Conservation (phyloP, 768 basidiomycete genomes). For the Russula earlei region DNA sequence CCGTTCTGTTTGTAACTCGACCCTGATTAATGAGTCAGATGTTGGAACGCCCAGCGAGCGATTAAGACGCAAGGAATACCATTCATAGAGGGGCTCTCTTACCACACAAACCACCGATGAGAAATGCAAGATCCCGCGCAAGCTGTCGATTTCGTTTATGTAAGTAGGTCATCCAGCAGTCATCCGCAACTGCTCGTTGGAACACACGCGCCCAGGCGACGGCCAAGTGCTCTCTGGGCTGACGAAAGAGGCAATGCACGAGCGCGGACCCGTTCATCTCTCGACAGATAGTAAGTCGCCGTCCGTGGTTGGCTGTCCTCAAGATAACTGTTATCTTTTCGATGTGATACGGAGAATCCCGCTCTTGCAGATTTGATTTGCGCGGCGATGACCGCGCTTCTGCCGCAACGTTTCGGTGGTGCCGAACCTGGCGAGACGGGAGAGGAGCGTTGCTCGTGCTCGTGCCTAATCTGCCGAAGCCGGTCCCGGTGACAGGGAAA, state of each 20-base stretch:
- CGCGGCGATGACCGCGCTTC: conserved; percentile 5
- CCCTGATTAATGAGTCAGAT: background rate
- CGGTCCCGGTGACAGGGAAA: background rate
- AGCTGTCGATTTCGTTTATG: too few species aligned
- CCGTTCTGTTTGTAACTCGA: background rate
- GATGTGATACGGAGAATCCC: background rate
- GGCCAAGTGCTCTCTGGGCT: background rate
- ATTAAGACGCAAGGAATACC: background rate
- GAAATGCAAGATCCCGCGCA: background rate
- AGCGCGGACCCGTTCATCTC: background rate
- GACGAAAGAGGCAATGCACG: background rate
- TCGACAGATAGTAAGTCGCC: conserved; percentile 1
- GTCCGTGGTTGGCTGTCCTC: background rate
- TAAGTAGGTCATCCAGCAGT: background rate
- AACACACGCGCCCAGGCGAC: background rate
- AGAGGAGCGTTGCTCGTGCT: background rate
- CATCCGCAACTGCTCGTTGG: background rate
- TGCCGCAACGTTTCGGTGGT: background rate
- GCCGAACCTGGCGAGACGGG: background rate
- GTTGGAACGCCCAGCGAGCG: background rate
- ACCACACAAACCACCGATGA: background rate
- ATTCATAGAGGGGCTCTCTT: background rate
- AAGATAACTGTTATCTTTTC: too few species aligned
- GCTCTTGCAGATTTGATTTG: background rate
- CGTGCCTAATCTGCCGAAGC: conserved; percentile 7